phyloP scores from a whole-genome alignment of 768 basidiomycete species.

The Leccinum rimulosum region DNA sequence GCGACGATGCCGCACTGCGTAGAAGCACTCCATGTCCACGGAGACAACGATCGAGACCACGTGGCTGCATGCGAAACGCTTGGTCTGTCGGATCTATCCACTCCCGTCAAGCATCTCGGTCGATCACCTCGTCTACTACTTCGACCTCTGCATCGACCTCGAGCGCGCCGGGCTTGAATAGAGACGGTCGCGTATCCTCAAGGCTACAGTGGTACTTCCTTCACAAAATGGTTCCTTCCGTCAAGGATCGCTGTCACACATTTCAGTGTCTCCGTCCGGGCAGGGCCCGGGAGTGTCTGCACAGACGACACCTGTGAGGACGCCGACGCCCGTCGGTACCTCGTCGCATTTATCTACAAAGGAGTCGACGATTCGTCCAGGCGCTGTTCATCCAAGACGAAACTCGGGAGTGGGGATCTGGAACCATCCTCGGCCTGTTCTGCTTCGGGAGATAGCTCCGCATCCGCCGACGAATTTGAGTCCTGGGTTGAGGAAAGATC shows the following conservation, averaged over 20 bases:
- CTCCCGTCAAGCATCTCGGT: conserved; percentile 15
- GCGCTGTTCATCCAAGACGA: neutral
- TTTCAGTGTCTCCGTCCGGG: neutral
- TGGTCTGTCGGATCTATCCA: conserved; percentile 12
- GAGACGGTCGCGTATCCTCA: conserved; percentile 6
- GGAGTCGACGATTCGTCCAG: neutral
- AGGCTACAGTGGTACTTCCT: conserved; percentile 22
- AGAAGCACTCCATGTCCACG: conserved; percentile 8
- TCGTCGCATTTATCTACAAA: neutral
- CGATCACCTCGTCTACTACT: conserved; percentile 8
- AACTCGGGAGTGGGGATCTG: neutral
- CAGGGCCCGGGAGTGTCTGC: conserved; percentile 3
- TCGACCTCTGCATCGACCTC: neutral
- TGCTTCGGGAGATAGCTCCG: neutral
- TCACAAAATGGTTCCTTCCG: conserved; percentile 26
- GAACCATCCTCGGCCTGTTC: neutral
- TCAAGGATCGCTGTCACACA: conserved; percentile 8
- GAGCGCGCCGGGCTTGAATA: neutral
- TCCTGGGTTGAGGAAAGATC: conserved; percentile 19
- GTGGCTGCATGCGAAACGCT: conserved; percentile 1
- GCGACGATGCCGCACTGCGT: neutral
- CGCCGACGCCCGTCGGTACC: conserved; percentile 5
- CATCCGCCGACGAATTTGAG: conserved; percentile 5
- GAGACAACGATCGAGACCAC: conserved; percentile 11
- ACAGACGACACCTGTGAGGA: conserved; percentile 12